phyloP scores from a whole-genome alignment of 768 basidiomycete genomes.

The Lactifluus pinguis region DNA sequence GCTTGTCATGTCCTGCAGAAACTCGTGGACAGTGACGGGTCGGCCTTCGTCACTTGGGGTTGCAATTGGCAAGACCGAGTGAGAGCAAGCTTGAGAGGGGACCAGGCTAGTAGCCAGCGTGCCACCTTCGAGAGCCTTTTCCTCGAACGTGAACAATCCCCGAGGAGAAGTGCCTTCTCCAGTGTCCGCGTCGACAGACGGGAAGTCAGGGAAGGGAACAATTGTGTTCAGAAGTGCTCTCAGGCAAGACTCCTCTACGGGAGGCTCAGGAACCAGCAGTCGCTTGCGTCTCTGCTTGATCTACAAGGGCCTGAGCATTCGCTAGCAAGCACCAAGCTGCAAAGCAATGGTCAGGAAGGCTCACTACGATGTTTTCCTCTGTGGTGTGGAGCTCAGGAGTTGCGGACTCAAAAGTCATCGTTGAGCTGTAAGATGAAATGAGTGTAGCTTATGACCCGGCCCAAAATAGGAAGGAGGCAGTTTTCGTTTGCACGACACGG shows the following conservation, averaged over 20 bases:
- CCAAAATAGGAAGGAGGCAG: no score
- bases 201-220: not conserved
- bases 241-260: not conserved
- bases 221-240: not conserved
- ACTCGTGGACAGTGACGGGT: slow-evolving; percentile 4
- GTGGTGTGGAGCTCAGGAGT: not conserved
- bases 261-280: not conserved
- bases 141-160: not conserved
- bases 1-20: not conserved
- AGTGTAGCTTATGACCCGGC: not conserved
- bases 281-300: slow-evolving; percentile 15
- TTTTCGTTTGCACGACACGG: not conserved
- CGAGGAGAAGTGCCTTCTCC: not conserved
- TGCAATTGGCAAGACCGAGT: not conserved
- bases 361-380: slow-evolving; percentile 3
- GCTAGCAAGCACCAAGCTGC: not conserved
- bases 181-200: not conserved
- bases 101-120: not conserved
- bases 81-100: not conserved
- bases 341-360: not conserved
- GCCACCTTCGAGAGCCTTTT: not conserved
- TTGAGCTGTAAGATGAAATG: not conserved
- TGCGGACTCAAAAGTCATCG: not conserved
- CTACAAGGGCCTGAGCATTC: not conserved
- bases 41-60: not conserved